phyloP scores from a whole-genome alignment of 2,329 filamentous ascomycete genomes.

The Domatiomyces globalis region DNA sequence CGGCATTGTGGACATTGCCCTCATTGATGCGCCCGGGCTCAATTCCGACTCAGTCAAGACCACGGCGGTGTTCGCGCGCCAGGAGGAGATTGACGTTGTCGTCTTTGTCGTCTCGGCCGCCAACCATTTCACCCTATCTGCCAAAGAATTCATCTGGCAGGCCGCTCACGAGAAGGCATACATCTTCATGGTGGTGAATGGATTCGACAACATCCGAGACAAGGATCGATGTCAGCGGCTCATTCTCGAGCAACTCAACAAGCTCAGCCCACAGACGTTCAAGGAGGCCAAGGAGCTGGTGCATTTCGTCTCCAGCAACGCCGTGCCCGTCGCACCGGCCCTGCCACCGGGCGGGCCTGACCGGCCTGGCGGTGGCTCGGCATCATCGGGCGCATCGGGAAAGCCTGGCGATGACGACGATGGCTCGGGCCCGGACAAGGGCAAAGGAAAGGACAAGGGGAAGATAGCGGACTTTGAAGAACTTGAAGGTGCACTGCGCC shows the following conservation, averaged over 20 bases:
- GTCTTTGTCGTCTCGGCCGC: conserved; percentile 96
- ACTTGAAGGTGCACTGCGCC: conserved; percentile 72
- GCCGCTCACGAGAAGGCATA: conserved; percentile 95
- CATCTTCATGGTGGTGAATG: conserved; percentile 97
- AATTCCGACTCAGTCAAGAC: conserved; percentile 96
- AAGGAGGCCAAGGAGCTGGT: conserved; percentile 89
- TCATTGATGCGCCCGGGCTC: conserved; percentile 90
- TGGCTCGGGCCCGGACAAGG: conserved; percentile 50
- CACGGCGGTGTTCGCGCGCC: conserved; percentile 87
- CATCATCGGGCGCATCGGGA: conserved; percentile 37
- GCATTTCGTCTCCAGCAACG: conserved; percentile 95
- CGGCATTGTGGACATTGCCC: conserved; percentile 89
- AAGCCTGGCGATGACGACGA: conserved; percentile 30
- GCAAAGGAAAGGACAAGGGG: conserved; percentile 78
- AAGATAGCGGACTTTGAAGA: conserved; percentile 81
- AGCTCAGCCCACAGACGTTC: conserved; percentile 79
- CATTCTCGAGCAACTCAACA: conserved; percentile 77
- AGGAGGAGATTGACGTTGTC: conserved; percentile 97
- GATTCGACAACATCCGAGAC: conserved; percentile 85
- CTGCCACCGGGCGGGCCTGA: conserved; percentile 40
- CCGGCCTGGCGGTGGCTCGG: conserved; percentile 38
- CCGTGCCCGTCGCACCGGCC: conserved; percentile 59
- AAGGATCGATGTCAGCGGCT: conserved; percentile 82
- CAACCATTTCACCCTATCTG: conserved; percentile 93
- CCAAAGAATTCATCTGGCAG: conserved; percentile 94